Evolutionary conservation across 2,329 filamentous ascomycete species (phyloP), one percentile per base, ranked within the genome.

Genomic region (Ophiostoma ulmi): DNA sequence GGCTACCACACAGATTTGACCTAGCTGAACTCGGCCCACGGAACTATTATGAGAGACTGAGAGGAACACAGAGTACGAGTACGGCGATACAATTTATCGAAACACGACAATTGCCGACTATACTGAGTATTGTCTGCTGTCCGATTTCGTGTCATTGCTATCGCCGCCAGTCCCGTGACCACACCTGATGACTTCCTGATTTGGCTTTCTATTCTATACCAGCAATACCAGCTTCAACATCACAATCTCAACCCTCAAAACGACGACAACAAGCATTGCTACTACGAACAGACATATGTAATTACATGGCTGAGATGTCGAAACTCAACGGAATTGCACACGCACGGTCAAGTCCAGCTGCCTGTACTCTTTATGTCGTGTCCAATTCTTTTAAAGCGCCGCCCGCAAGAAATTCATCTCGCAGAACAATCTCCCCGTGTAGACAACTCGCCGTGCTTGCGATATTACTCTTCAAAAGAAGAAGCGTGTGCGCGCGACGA

Each of bases 301-400:
- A 22, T 10, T 58, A 26, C 52, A 26, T 58, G 22, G 52, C 44
- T 58, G 52, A 26, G 63, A 67, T 73, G 85, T 87, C 83, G 85
- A 83, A 80, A 83, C 85, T 86, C 84, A 87, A 88, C 86, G 86
- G 86, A 85, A 88, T 83, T 84, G 85, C 82, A 82, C 81, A 84
- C 76, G 80, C 78, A 86, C 81, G 79, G 68, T 68, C 61, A 17
- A 35, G 52, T 68, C 52, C 63, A 67, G 39, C 36, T 65, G 63
- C 63, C 63, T 44, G 65, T 22, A 67, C 65, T 67, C 65, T 48
- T 67, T 26, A 8, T 17, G 39, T 39, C 61, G 81, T 85, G 83
- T 80, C 83, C 85, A 87, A 87, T 88, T 88, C 86, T 88, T 63
- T 87, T 80, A 79, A 87, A 87, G 85, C 85, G 81, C 83, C 86